These are phyloP conservation scores for Bryoglossum gracile DNA, from an alignment of 495 filamentous ascomycete species.

Conservation along the genomic window DNA sequence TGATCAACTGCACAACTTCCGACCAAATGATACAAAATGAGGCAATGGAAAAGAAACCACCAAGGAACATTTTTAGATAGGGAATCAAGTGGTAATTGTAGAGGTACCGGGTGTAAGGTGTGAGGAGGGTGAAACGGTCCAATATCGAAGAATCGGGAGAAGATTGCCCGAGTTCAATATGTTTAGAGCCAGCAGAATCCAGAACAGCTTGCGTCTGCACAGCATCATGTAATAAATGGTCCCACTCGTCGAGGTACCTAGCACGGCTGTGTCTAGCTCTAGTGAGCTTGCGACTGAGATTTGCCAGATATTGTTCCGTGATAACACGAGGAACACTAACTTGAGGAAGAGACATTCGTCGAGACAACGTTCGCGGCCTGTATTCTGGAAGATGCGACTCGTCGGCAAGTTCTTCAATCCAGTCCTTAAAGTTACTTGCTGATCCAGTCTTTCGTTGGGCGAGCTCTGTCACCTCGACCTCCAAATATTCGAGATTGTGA, in stretches of 20 bases:
- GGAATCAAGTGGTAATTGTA: slow-evolving; percentile 66
- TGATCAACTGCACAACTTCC: slow-evolving; percentile 72
- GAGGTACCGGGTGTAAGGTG: slow-evolving; percentile 77
- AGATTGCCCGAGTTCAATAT: slow-evolving; percentile 61
- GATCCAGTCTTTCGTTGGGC: slow-evolving; percentile 74
- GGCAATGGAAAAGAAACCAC: slow-evolving; percentile 58
- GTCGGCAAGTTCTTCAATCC: slow-evolving; percentile 87
- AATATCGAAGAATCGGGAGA: slow-evolving; percentile 47
- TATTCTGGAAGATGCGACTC: slow-evolving; percentile 60
- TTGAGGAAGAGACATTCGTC: slow-evolving; percentile 32
- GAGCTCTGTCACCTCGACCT: slow-evolving; percentile 70
- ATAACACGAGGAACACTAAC: slow-evolving; percentile 67
- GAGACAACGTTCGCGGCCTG: slow-evolving; percentile 36
- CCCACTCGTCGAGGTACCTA: slow-evolving; percentile 82
- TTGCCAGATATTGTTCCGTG: slow-evolving; percentile 87
- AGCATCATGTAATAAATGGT: slow-evolving; percentile 63
- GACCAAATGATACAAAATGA: slow-evolving; percentile 86
- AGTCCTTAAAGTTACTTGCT: slow-evolving; percentile 77
- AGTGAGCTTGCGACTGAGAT: slow-evolving; percentile 72
- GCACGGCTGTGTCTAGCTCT: slow-evolving; percentile 75
- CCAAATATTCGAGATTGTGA: slow-evolving; percentile 70
- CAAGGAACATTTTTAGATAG: slow-evolving; percentile 50
- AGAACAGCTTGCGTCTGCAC: slow-evolving; percentile 72
- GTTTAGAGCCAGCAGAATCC: slow-evolving; percentile 73
- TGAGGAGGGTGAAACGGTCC: slow-evolving; percentile 56